A percentile compares a stretch with the other conserved stretches of the same genome.
Conservation (phyloP, 2,329 filamentous ascomycete species). For the Xylaria sp. region DNA sequence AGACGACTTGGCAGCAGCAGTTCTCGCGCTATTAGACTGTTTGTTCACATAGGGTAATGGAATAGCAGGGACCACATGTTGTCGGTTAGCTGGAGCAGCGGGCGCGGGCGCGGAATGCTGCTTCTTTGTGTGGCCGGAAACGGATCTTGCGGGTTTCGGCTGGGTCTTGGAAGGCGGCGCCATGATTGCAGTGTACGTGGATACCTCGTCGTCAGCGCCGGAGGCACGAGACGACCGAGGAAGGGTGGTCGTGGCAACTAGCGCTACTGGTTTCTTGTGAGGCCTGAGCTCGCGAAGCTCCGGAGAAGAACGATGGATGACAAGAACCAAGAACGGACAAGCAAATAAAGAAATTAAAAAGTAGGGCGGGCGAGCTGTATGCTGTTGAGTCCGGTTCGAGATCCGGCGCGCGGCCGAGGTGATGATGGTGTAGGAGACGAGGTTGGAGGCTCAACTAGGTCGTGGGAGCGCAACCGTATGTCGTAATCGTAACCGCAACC, state of each 20-base stretch:
- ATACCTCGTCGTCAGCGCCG: conserved; percentile 21
- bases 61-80: conserved; percentile 48
- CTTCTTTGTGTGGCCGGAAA: conserved; percentile 45
- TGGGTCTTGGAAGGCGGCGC: conserved; percentile 46
- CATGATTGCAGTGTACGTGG: conserved; percentile 42
- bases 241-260: conserved; percentile 4
- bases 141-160: conserved; percentile 44
- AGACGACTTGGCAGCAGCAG: conserved; percentile 29
- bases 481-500: conserved; percentile 10
- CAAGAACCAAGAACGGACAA: conserved; percentile 17
- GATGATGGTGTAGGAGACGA: conserved; percentile 26
- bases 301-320: conserved; percentile 7
- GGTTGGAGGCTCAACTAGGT: conserved; percentile 40
- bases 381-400: conserved; percentile 38
- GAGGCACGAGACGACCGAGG: conserved; percentile 6
- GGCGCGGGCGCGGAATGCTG: conserved; percentile 33
- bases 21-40: conserved; percentile 38
- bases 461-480: conserved; percentile 21
- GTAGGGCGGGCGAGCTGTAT: conserved; percentile 9
- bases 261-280: conserved; percentile 11
- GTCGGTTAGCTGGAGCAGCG: conserved; percentile 38
- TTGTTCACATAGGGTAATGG: conserved; percentile 48
- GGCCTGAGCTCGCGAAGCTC: conserved; percentile 11
- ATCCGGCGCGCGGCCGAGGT: conserved; percentile 40
- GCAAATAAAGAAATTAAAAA: conserved; percentile 8